A percentile compares a stretch with the other conserved stretches of the same genome.
Conservation (phyloP, 1,139 yeast genomes). For the Taphrina flavorubra region DNA sequence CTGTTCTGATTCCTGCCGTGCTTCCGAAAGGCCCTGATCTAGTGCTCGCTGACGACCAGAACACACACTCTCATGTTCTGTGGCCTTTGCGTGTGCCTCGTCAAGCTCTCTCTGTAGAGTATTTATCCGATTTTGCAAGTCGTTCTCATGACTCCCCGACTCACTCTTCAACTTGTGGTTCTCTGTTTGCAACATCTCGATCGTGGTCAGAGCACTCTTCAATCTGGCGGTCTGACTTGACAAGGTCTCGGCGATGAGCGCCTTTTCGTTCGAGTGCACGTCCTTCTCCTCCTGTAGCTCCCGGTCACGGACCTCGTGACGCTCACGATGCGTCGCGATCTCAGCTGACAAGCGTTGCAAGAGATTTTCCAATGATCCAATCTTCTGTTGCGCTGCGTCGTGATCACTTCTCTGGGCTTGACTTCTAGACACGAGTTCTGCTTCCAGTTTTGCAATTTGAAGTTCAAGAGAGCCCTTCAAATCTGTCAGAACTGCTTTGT, state of each 20-base stretch:
- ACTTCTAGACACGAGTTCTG: not conserved
- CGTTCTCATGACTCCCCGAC: not conserved
- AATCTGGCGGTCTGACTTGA: not conserved
- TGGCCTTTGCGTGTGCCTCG: not conserved
- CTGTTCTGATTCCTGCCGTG: not conserved
- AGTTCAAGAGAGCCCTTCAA: conserved; percentile 3
- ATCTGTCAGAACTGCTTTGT: not conserved
- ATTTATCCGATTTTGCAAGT: not conserved
- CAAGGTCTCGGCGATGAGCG: not conserved
- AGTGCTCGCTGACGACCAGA: not conserved
- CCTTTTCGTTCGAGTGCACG: not conserved
- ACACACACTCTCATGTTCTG: not conserved
- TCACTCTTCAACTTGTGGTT: not conserved
- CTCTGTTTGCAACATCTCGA: not conserved
- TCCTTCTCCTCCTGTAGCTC: not conserved
- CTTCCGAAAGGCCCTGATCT: not conserved
- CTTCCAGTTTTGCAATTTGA: not conserved
- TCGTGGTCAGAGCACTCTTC: not conserved
- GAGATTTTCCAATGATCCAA: not conserved
- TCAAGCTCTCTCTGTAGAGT: not conserved
- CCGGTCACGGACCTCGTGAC: conserved; percentile 3
- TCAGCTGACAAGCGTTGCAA: conserved; percentile 3
- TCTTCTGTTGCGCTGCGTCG: conserved; percentile 5
- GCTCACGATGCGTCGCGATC: conserved; percentile 5
- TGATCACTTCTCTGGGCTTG: not conserved